phyloP scores from a whole-genome alignment of 1,284 basidiomycete genomes.

The Heterobasidion irregulare region DNA sequence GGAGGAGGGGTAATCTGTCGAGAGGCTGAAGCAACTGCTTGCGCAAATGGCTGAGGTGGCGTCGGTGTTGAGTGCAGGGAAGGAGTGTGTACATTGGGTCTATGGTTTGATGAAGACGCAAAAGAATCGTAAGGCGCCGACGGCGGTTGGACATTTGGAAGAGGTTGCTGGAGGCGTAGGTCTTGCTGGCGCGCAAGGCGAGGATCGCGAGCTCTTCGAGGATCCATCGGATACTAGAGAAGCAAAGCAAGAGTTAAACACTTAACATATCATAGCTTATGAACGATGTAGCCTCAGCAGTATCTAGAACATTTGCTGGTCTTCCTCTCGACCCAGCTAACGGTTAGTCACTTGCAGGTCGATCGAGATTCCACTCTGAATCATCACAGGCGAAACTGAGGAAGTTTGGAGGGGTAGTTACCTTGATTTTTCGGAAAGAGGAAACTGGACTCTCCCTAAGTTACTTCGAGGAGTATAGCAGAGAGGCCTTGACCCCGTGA shows the following conservation, averaged over 20 bases:
- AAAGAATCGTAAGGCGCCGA: constrained; percentile 18
- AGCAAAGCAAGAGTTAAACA: constrained; percentile 5
- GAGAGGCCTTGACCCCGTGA: no score
- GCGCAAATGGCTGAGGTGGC: constrained; percentile 20
- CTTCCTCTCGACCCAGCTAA: constrained; percentile 61
- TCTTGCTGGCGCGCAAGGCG: constrained; percentile 60
- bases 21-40: constrained; percentile 15
- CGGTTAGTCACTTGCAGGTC: constrained; percentile 35
- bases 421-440: not conserved
- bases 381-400: constrained; percentile 42
- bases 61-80: constrained; percentile 26
- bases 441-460: no score
- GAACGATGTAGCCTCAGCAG: constrained; percentile 52
- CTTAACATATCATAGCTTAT: constrained; percentile 5
- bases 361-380: constrained; percentile 82
- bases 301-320: constrained; percentile 79
- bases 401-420: not conserved
- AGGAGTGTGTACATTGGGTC: constrained; percentile 4
- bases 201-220: constrained; percentile 70
- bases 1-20: not conserved
- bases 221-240: constrained; percentile 48
- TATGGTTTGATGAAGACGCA: constrained; percentile 11
- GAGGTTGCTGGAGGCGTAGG: constrained; percentile 50
- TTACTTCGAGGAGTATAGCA: no score
- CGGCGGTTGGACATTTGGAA: constrained; percentile 25